Base-by-base conservation (phyloP, 1,284 basidiomycete genomes). In the Irpex sp. region DNA sequence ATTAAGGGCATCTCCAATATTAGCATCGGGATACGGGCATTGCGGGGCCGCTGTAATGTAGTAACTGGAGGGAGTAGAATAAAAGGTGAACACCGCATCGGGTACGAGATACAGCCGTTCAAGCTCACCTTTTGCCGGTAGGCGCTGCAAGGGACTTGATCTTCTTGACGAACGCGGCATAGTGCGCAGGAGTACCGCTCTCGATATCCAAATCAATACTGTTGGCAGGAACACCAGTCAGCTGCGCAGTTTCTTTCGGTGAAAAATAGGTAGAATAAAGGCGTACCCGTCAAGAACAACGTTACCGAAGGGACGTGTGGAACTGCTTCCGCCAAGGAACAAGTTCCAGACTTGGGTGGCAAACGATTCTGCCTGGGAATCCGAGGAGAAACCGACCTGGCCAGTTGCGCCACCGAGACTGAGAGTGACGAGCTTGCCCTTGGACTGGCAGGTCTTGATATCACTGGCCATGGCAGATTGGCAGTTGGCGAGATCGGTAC, bases 141-240 rank as follows among this genome's bases (percentile, higher is more conserved):
- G 77, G 77, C 33, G 75, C 67, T 35, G 80, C 75, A 66, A 79
- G 78, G 1, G 76, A 70, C 1, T 83, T 76, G 47, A 88, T 76
- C 57, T 78, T 75, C 35, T 75, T 83, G 36, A 86, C 81, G 65
- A 89, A 89, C 0, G 85, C 79, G 11, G 78, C 75, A 67, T 81
- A 84, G 58, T 84, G 82, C 1, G 77, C 77, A 39, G 78, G 75
- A 13, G 74, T 72, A 1, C 87, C 87, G 49, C 81, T 81, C 75
- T 89, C 87, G 65, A 89, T 86, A 69, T 89, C 87, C 47, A 89
- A 76, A 68, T 89, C 87, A 59, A 88, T 72, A 39, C 85, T 55
- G 2, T 26, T 26, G 1, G 26, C 39, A 43, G 11, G 39, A 15
- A 43, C 39, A 31, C 49, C 50, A n/a, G 57, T 55, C 33, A 56